Evolutionary conservation across 1,284 basidiomycete genomes (phyloP).

Genomic region (Puccinia novopanici): DNA sequence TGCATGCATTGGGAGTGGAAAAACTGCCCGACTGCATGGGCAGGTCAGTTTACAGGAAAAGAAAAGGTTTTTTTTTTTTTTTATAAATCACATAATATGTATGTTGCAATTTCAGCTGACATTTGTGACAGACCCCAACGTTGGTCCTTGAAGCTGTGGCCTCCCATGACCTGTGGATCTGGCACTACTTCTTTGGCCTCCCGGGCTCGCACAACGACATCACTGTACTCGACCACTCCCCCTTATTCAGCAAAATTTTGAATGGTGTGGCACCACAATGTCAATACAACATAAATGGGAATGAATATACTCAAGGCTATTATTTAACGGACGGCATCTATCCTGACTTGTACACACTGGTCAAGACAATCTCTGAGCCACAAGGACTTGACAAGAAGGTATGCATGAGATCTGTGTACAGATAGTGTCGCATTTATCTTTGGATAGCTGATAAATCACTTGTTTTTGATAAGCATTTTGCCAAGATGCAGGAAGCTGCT

Average conservation of each 20-base stretch:
- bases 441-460: too few species aligned
- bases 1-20: slow-evolving; percentile 33
- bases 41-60: slow-evolving; percentile 22
- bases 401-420: too few species aligned
- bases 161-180: slow-evolving; percentile 22
- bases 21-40: slow-evolving; percentile 14
- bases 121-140: not conserved
- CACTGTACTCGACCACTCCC: not conserved
- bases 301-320: not conserved
- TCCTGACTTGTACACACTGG: slow-evolving; percentile 6
- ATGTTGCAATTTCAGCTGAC: too few species aligned
- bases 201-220: slow-evolving; percentile 23
- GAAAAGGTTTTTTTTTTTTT: not conserved
- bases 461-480: not conserved
- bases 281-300: slow-evolving; percentile 10
- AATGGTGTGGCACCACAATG: not conserved
- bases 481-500: not conserved
- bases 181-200: slow-evolving; percentile 19
- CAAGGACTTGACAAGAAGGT: slow-evolving; percentile 9
- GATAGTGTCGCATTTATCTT: not conserved
- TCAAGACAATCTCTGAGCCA: slow-evolving; percentile 18
- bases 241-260: slow-evolving; percentile 15
- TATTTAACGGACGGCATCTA: slow-evolving; percentile 31
- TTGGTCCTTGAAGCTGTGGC: slow-evolving; percentile 17
- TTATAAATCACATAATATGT: not conserved